Percentiles rank a stretch among this genome's conserved stretches.
phyloP scores from a whole-genome alignment of 306 rosid genomes.

The Inga oerstediana region DNA sequence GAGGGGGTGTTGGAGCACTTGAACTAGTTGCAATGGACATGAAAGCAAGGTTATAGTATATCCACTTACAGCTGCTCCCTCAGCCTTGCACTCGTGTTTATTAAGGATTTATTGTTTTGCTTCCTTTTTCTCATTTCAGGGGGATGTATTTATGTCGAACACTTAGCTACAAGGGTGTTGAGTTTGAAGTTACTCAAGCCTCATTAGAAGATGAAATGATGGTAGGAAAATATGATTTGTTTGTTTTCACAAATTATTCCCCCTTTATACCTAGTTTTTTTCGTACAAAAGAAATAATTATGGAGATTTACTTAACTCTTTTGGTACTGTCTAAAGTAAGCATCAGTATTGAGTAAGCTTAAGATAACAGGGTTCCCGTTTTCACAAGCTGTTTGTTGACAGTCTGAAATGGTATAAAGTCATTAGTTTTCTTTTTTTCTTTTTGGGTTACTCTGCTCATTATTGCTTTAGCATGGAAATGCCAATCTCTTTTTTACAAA shows the following conservation, averaged over 20 bases:
- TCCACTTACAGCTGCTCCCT: slow-evolving; percentile 3
- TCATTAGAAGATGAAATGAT: slow-evolving; percentile 90
- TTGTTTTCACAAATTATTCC: background rate
- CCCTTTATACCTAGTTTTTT: background rate
- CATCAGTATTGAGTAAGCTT: slow-evolving; percentile 15
- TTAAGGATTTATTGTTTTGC: slow-evolving; percentile 19
- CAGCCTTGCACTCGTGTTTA: slow-evolving; percentile 2
- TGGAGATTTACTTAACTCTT: slow-evolving; percentile 17
- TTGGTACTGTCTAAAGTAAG: slow-evolving; percentile 26
- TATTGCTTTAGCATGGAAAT: slow-evolving; percentile 13
- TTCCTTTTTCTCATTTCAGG: slow-evolving; percentile 55
- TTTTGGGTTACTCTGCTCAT: background rate
- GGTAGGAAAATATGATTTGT: slow-evolving; percentile 57
- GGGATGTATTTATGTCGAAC: slow-evolving; percentile 98
- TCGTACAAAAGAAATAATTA: background rate
- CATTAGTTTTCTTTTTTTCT: background rate
- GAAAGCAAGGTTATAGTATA: slow-evolving; percentile 87
- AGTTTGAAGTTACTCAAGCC: slow-evolving; percentile 92
- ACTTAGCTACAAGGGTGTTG: slow-evolving; percentile 88
- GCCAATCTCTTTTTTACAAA: background rate
- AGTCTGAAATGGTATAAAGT: slow-evolving; percentile 6
- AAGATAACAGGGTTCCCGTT: slow-evolving; percentile 20
- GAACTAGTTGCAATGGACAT: slow-evolving; percentile 99
- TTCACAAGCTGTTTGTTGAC: slow-evolving; percentile 18
- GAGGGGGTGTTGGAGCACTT: slow-evolving; percentile 98